phyloP scores from a whole-genome alignment of 495 filamentous ascomycete genomes.

The Eremomyces bilateralis region DNA sequence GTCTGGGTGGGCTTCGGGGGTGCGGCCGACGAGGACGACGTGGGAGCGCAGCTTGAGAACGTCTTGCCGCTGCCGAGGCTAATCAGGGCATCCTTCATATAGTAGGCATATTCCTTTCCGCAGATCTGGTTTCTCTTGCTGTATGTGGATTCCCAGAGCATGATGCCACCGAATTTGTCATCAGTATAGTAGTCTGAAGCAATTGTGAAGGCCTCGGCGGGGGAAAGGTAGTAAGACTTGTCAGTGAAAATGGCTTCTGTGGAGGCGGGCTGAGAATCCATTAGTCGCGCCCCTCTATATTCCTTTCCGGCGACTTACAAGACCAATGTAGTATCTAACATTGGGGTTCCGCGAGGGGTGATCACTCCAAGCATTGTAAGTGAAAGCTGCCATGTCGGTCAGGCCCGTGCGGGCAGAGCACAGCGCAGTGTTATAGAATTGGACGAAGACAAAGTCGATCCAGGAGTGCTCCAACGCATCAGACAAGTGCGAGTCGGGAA shows the following conservation, averaged over 20 bases:
- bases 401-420: slow-evolving; percentile 32
- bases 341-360: slow-evolving; percentile 13
- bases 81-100: slow-evolving; percentile 24
- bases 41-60: slow-evolving; percentile 1
- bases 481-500: slow-evolving; percentile 17
- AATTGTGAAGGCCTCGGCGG: slow-evolving; percentile 26
- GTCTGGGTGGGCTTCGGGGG: no score
- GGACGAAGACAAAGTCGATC: slow-evolving; percentile 21
- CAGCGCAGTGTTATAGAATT: slow-evolving; percentile 22
- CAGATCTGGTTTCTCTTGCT: slow-evolving; percentile 26
- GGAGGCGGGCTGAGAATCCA: slow-evolving; percentile 21
- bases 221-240: slow-evolving; percentile 26
- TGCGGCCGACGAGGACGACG: slow-evolving; percentile 3
- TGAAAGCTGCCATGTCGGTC: no score
- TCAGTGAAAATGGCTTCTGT: slow-evolving; percentile 13
- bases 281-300: slow-evolving; percentile 20
- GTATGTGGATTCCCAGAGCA: slow-evolving; percentile 49
- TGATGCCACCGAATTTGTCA: slow-evolving; percentile 43
- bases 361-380: slow-evolving; percentile 13
- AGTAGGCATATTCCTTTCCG: slow-evolving; percentile 22
- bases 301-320: slow-evolving; percentile 4
- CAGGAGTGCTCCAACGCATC: slow-evolving; percentile 12
- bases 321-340: slow-evolving; percentile 20
- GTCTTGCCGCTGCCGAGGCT: not conserved
- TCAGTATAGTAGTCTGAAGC: slow-evolving; percentile 26